Percentiles rank a stretch among this genome's conserved stretches.
Conservation (phyloP, 1,139 yeast genomes). For the Kodamaea suecica region DNA sequence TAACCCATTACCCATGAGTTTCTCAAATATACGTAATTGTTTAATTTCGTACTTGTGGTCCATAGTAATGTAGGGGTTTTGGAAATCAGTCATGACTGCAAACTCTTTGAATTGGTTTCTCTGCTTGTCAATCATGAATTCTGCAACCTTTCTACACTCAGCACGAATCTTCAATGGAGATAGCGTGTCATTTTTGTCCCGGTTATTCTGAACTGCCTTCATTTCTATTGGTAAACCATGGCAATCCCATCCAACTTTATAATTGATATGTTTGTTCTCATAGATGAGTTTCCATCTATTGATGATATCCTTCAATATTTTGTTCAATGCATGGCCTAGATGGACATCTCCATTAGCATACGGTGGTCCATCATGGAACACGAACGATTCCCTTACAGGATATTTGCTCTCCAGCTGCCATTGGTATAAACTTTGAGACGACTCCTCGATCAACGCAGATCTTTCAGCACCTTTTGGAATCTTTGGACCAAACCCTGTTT, state of each 20-base stretch:
- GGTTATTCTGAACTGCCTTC: slow-evolving; percentile 49
- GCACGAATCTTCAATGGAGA: slow-evolving; percentile 53
- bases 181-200: slow-evolving; percentile 21
- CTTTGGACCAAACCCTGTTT: slow-evolving; percentile 41
- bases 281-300: slow-evolving; percentile 63
- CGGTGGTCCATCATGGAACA: slow-evolving; percentile 96
- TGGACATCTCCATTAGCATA: slow-evolving; percentile 95
- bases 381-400: slow-evolving; percentile 40
- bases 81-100: slow-evolving; percentile 85
- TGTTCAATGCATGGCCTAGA: slow-evolving; percentile 90
- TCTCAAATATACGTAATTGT: slow-evolving; percentile 69
- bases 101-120: slow-evolving; percentile 59
- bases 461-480: slow-evolving; percentile 33
- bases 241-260: slow-evolving; percentile 97
- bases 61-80: slow-evolving; percentile 69
- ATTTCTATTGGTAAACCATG: slow-evolving; percentile 96
- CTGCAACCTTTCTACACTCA: slow-evolving; percentile 68
- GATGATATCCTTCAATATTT: slow-evolving; percentile 81
- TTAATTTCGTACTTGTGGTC: slow-evolving; percentile 65
- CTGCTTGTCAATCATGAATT: slow-evolving; percentile 61
- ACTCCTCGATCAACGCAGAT: slow-evolving; percentile 22
- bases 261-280: slow-evolving; percentile 59
- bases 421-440: slow-evolving; percentile 31
- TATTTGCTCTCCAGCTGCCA: slow-evolving; percentile 30
- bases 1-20: slow-evolving; percentile 62